Percentiles rank a stretch among this genome's conserved stretches.
phyloP scores from a whole-genome alignment of 169 alveolate genomes.

The Plasmodium blacklocki region DNA sequence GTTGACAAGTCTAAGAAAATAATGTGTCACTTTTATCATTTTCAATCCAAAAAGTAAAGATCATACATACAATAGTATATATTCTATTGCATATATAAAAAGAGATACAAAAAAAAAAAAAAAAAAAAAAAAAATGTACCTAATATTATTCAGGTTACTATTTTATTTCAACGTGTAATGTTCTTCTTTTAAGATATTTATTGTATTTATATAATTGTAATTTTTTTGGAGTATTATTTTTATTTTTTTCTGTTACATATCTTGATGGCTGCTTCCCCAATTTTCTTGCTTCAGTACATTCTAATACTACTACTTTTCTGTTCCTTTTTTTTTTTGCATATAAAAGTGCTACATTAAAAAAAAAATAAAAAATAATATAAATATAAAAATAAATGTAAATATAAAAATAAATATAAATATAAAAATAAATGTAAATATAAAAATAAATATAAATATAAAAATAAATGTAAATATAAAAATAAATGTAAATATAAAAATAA shows the following conservation, averaged over 20 bases:
- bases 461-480: too few relatives aligned
- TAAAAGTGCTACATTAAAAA: conserved; percentile 23
- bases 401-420: too few relatives aligned
- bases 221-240: conserved; percentile 85
- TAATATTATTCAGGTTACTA: conserved; percentile 12
- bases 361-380: conserved; percentile 9
- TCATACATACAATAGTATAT: not conserved
- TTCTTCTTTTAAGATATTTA: conserved; percentile 85
- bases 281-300: conserved; percentile 86
- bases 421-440: not conserved
- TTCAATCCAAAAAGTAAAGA: too few relatives aligned
- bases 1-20: too few relatives aligned
- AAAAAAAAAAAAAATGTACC: too few relatives aligned
- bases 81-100: not conserved
- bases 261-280: conserved; percentile 85
- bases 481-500: conserved; percentile 11
- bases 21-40: too few relatives aligned
- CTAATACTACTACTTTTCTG: conserved; percentile 82
- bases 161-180: conserved; percentile 85
- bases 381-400: too few relatives aligned
- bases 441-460: not conserved
- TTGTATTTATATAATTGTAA: conserved; percentile 86
- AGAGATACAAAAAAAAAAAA: too few relatives aligned
- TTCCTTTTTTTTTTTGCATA: conserved; percentile 70
- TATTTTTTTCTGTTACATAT: conserved; percentile 84